These are phyloP conservation scores for Lumnitzera littorea DNA, from an alignment of 345 rosid genomes.

Conservation along the genomic window DNA sequence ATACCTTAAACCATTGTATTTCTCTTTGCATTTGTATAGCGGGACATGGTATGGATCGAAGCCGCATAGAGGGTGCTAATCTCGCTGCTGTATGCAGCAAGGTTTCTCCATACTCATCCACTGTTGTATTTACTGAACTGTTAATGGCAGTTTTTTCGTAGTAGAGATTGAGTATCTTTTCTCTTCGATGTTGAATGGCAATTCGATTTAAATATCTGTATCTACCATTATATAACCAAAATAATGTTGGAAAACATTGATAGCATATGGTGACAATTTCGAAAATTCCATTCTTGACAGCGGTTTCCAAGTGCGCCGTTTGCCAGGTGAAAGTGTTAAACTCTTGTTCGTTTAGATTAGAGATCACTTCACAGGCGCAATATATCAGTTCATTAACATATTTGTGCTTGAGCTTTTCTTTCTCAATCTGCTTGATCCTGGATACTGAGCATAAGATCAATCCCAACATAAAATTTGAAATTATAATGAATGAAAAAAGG, in stretches of 20 bases:
- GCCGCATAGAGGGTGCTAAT: not conserved
- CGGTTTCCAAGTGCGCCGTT: not conserved
- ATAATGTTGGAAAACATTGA: not conserved
- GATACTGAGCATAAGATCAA: not conserved
- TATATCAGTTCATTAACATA: not conserved
- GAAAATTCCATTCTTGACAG: not conserved
- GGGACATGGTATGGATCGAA: conserved; percentile 2
- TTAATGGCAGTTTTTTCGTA: not conserved
- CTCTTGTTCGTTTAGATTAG: not conserved
- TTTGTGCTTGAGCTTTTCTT: conserved; percentile 4
- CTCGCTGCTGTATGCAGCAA: not conserved
- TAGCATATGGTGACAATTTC: not conserved
- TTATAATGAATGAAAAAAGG: not conserved
- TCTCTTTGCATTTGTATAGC: conserved; percentile 13
- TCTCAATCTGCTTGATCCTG: not conserved
- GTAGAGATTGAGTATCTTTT: conserved; percentile 1
- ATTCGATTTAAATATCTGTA: too few species aligned
- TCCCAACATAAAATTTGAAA: too few species aligned
- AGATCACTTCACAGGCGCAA: not conserved
- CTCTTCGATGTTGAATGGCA: not conserved
- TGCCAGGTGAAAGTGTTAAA: not conserved
- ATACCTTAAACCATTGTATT: conserved; percentile 14
- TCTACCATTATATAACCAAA: not conserved
- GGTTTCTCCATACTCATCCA: not conserved
- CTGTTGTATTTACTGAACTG: not conserved